Evolutionary conservation across 441 rosid genomes (phyloP).

Genomic region (Macaranga tanarius): DNA sequence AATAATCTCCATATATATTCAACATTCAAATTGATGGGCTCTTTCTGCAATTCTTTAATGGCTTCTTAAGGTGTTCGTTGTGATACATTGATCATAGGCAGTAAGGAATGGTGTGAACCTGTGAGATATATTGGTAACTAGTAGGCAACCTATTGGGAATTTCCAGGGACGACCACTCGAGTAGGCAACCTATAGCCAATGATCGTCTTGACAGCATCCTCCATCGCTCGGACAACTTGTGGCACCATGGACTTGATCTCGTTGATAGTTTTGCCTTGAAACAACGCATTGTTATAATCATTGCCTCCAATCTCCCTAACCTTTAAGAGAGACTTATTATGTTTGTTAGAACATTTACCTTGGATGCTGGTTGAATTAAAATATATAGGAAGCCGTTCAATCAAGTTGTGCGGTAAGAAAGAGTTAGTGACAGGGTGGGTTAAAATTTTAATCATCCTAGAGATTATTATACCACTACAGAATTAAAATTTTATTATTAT

Average conservation of each 20-base stretch:
- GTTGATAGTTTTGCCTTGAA: constrained; percentile 26
- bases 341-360: constrained; percentile 23
- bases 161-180: not conserved
- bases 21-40: not conserved
- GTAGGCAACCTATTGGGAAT: constrained; percentile 1
- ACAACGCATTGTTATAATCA: constrained; percentile 40
- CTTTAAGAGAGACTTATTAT: constrained; percentile 35
- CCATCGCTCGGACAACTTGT: constrained; percentile 37
- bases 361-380: no score
- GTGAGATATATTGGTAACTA: not conserved
- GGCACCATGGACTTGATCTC: constrained; percentile 33
- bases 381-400: no score
- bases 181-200: not conserved
- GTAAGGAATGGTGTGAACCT: not conserved
- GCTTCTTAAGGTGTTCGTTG: constrained; percentile 13
- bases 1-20: constrained; percentile 12
- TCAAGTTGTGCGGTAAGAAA: no score
- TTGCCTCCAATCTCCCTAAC: constrained; percentile 55
- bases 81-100: not conserved
- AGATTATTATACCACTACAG: no score
- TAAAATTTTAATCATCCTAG: no score
- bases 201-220: constrained; percentile 21
- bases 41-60: not conserved
- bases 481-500: no score
- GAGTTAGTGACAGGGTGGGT: no score